Conservation (phyloP, 2,329 filamentous ascomycete species). For the Niveomyces coronatus region DNA sequence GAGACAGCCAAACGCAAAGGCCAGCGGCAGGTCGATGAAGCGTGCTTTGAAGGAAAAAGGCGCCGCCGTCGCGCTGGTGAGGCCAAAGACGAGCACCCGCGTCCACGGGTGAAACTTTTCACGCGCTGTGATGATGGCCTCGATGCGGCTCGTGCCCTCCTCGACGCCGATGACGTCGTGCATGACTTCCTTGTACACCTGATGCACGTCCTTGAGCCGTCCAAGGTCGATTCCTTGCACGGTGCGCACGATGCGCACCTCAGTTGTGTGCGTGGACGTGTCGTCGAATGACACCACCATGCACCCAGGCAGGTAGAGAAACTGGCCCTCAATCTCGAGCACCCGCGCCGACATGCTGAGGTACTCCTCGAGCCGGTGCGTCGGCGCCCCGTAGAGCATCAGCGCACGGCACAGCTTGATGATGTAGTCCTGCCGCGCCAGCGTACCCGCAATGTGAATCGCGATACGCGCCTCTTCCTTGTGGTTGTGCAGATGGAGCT, state of each 20-base stretch:
- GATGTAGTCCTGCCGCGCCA: constrained; percentile 72
- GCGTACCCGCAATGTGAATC: constrained; percentile 50
- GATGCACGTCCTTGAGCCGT: constrained; percentile 50
- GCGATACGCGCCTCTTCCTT: constrained; percentile 37
- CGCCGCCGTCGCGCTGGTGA: constrained; percentile 61
- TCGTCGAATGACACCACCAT: constrained; percentile 92
- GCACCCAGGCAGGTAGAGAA: constrained; percentile 78
- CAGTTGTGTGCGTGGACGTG: constrained; percentile 50
- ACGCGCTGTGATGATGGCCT: constrained; percentile 42
- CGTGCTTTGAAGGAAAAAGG: constrained; percentile 67
- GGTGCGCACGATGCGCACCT: constrained; percentile 53
- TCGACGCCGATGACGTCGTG: constrained; percentile 49
- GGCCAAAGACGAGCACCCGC: constrained; percentile 56
- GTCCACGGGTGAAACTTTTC: constrained; percentile 43
- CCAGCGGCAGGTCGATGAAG: constrained; percentile 61
- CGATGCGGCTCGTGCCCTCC: constrained; percentile 43
- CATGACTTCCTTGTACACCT: constrained; percentile 55
- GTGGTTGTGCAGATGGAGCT: constrained; percentile 28
- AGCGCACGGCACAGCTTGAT: constrained; percentile 73
- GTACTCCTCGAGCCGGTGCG: constrained; percentile 82
- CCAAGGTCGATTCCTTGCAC: constrained; percentile 49
- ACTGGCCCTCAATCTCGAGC: constrained; percentile 78
- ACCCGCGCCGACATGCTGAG: constrained; percentile 76
- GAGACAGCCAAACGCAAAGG: constrained; percentile 59
- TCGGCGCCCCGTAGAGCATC: constrained; percentile 83